phyloP scores from a whole-genome alignment of 805 yeast species.

The Metschnikowia kofuensis region DNA sequence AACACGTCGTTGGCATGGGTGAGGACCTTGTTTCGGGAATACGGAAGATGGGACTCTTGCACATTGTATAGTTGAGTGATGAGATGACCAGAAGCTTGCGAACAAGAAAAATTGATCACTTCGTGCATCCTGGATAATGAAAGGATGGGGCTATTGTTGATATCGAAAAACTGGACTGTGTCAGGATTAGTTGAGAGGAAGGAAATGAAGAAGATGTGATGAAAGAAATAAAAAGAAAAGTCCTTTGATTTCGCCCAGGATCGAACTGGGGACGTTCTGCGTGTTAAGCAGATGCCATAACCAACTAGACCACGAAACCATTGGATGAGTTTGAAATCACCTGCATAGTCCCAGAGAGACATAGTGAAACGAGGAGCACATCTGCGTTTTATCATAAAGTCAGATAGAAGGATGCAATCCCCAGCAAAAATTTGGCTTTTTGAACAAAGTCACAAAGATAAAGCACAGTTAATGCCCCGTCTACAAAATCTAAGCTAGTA shows the following conservation, averaged over 20 bases:
- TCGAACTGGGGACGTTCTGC: conserved; percentile 28
- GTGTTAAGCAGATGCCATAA: conserved; percentile 26
- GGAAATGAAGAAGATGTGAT: neutral
- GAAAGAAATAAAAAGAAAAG: neutral
- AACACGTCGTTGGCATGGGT: conserved; percentile 46
- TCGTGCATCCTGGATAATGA: conserved; percentile 36
- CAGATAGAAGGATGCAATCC: too few relatives aligned
- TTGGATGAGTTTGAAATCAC: neutral
- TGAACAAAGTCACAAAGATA: too few relatives aligned
- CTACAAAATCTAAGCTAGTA: too few relatives aligned
- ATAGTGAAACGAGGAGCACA: too few relatives aligned
- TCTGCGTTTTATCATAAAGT: too few relatives aligned
- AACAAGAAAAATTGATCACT: conserved; percentile 65
- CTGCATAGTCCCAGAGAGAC: too few relatives aligned
- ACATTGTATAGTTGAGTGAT: conserved; percentile 76
- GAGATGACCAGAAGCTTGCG: conserved; percentile 74
- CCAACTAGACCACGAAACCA: conserved; percentile 26
- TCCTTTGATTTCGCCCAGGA: conserved; percentile 23
- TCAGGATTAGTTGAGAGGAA: neutral
- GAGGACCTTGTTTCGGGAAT: conserved; percentile 41
- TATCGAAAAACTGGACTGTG: too few relatives aligned
- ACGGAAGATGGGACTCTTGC: conserved; percentile 69
- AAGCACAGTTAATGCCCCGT: too few relatives aligned
- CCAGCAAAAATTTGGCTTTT: too few relatives aligned
- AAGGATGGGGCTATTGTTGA: too few relatives aligned